phyloP scores from a whole-genome alignment of 2,329 filamentous ascomycete species.

The Colletotrichum lupini region DNA sequence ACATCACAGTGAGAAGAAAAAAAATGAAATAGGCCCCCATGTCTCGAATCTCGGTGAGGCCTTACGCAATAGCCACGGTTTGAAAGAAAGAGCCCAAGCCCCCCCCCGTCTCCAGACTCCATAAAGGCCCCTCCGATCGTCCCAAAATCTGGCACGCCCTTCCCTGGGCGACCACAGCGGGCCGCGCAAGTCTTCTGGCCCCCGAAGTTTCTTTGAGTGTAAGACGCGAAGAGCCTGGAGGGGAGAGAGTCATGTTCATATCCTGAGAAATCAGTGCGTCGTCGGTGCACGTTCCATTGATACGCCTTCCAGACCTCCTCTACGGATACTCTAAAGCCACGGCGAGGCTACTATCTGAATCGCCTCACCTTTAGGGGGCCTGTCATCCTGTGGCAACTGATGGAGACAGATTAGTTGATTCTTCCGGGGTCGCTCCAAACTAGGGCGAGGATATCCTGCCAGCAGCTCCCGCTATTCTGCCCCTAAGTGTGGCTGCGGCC shows the following conservation, averaged over 20 bases:
- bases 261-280: neutral
- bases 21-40: neutral
- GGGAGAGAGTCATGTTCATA: slow-evolving; percentile 3
- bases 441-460: no score
- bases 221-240: neutral
- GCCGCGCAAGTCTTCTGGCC: slow-evolving; percentile 9
- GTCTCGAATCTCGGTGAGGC: slow-evolving; percentile 4
- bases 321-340: neutral
- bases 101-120: slow-evolving; percentile 34
- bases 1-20: neutral
- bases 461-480: no score
- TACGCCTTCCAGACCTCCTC: neutral
- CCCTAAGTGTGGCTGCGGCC: no score
- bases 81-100: neutral
- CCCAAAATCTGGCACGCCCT: slow-evolving; percentile 52
- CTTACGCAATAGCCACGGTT: slow-evolving; percentile 15
- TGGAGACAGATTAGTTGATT: no score
- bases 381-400: neutral
- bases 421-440: neutral
- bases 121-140: slow-evolving; percentile 53
- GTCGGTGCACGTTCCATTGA: neutral
- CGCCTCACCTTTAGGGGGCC: neutral
- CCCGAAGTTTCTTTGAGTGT: neutral
- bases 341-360: neutral
- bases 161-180: slow-evolving; percentile 2